Conservation (phyloP, 768 basidiomycete species). For the Leccinum truebloodii region DNA sequence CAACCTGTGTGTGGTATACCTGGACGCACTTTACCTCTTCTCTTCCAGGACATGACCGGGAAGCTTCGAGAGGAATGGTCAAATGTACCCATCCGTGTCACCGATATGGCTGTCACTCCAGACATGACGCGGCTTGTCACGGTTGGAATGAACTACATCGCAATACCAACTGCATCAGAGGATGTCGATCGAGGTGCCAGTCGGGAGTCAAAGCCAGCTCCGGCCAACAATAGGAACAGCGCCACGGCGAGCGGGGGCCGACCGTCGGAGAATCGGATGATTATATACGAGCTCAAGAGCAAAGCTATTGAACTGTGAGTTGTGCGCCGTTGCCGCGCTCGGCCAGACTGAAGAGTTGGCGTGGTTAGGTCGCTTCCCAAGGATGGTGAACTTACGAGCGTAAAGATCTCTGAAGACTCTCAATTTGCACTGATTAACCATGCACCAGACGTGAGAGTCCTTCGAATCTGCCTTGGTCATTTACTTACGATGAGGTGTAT, state of each 20-base stretch:
- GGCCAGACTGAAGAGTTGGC: conserved; percentile 7
- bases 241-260: conserved; percentile 36
- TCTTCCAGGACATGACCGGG: conserved; percentile 69
- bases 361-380: conserved; percentile 56
- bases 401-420: conserved; percentile 84
- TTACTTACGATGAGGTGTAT: conserved; percentile 10
- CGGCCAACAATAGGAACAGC: conserved; percentile 35
- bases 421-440: conserved; percentile 85
- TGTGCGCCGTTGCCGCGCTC: conserved; percentile 8
- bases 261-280: conserved; percentile 59
- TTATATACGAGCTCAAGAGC: conserved; percentile 74
- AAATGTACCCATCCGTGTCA: conserved; percentile 73
- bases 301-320: conserved; percentile 71
- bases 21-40: conserved; percentile 10
- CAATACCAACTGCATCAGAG: conserved; percentile 21
- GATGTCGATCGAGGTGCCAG: conserved; percentile 29
- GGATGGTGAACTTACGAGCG: conserved; percentile 84
- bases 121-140: conserved; percentile 82
- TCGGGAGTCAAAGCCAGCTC: conserved; percentile 38
- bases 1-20: background rate
- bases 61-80: conserved; percentile 71
- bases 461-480: background rate
- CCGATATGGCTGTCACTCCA: conserved; percentile 85
- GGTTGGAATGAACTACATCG: conserved; percentile 64
- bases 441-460: conserved; percentile 72